Evolutionary conservation across 2,329 filamentous ascomycete species (phyloP).

Genomic region (Scorias spongiosa): DNA sequence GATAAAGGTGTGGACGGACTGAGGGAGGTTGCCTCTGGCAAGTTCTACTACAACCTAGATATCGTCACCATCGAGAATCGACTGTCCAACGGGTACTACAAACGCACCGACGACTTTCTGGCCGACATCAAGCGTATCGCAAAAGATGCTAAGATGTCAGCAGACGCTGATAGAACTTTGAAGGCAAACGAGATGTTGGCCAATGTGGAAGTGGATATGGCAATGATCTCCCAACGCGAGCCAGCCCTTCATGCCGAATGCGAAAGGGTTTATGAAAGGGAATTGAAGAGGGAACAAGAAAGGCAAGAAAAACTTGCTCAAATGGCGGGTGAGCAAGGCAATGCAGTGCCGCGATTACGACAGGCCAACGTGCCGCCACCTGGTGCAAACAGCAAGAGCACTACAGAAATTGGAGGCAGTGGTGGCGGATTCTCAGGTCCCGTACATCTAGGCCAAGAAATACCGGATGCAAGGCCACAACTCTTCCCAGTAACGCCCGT

Average conservation of each 20-base stretch:
- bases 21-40: constrained; percentile 57
- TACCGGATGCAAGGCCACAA: constrained; percentile 35
- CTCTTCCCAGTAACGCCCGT: constrained; percentile 31
- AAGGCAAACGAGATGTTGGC: constrained; percentile 83
- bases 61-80: constrained; percentile 87
- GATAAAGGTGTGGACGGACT: constrained; percentile 64
- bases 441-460: constrained; percentile 44
- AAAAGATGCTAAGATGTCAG: constrained; percentile 63
- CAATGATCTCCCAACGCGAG: constrained; percentile 51
- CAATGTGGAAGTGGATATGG: constrained; percentile 89
- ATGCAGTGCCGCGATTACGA: constrained; percentile 24
- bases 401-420: constrained; percentile 19
- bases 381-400: constrained; percentile 24
- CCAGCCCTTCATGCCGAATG: constrained; percentile 55
- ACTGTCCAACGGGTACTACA: constrained; percentile 93
- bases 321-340: constrained; percentile 39
- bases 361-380: constrained; percentile 24
- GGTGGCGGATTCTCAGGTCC: constrained; percentile 21
- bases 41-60: constrained; percentile 91
- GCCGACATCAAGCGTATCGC: constrained; percentile 72
- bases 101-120: constrained; percentile 75
- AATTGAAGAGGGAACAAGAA: constrained; percentile 48
- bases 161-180: constrained; percentile 62
- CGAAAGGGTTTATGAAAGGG: constrained; percentile 63
- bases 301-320: constrained; percentile 43